Base-by-base conservation (phyloP, 1,139 yeast genomes). In the Lodderomyces parapsilosis region DNA sequence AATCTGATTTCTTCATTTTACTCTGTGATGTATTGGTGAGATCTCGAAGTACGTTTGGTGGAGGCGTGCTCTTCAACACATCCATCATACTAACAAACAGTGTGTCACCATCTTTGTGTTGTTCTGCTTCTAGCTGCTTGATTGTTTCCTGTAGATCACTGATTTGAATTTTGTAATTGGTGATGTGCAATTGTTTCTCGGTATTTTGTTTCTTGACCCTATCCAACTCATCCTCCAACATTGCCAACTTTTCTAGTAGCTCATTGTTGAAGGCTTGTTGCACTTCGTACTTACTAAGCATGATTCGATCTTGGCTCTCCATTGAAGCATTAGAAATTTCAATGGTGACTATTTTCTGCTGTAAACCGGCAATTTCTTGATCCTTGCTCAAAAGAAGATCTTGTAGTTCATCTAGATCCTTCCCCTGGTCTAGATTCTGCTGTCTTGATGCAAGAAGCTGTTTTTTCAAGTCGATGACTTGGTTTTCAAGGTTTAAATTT, bases 271-370 rank as follows among this genome's bases (percentile, higher is more conserved):
- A 65, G 41, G 66, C 71, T 31, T 57, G 63, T 14, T 71, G 57
- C n/a, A 62, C 49, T 31, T 62, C 66, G 11, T 70, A 55, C 45
- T 71, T 68, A 48, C 54, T 61, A 11, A 53, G 56, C 1, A 66
- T 48, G 11, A 71, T 52, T 6, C 78, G 55, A 46, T 71, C 76
- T 23, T 67, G 62, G 14, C 66, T 61, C 43, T 68, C 72, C 70
- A 69, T 66, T 39, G 61, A 62, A 45, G 72, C 78, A 49, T 71
- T 71, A 14, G 61, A 54, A 6, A 71, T 71, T 47, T 73, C 78
- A 19, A 68, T 59, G 20, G 65, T 60, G 6, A 73, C 76, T 36
- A 72, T 52, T 42, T 60, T 59, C 30, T 59, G 66, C 43, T 62
- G 66, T 30, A 71, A 54, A 1, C 47, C 42, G 4, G 51, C 49